These are phyloP conservation scores for Chaetomiaceae sp. DNA, from an alignment of 2,329 filamentous ascomycete genomes.

Conservation along the genomic window DNA sequence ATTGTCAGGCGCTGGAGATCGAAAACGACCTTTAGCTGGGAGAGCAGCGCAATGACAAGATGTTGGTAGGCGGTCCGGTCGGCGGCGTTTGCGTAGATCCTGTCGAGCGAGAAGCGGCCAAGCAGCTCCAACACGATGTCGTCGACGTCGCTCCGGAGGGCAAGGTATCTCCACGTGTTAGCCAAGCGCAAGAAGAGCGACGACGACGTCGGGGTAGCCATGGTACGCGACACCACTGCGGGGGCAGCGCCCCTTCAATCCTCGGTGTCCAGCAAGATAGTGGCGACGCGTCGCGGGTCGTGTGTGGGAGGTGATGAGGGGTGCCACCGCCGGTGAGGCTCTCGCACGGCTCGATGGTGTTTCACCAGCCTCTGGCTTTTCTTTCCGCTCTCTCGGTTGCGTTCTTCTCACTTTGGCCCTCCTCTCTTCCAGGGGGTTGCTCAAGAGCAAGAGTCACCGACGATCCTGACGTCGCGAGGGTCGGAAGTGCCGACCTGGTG, in stretches of 20 bases:
- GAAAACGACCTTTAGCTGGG: constrained; percentile 37
- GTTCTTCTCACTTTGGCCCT: not conserved
- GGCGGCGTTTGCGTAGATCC: constrained; percentile 34
- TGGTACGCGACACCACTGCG: constrained; percentile 9
- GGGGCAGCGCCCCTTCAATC: not conserved
- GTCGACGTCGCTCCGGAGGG: constrained; percentile 38
- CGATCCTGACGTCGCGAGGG: no score
- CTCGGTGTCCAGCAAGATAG: not conserved
- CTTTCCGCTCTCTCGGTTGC: no score
- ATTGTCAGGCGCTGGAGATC: constrained; percentile 37
- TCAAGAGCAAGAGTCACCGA: no score
- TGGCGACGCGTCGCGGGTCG: constrained; percentile 1
- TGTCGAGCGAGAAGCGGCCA: constrained; percentile 39
- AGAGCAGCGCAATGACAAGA: constrained; percentile 33
- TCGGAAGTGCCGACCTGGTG: not conserved
- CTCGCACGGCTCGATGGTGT: not conserved
- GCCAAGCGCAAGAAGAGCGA: constrained; percentile 34
- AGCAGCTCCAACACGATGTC: constrained; percentile 39
- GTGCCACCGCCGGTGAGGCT: not conserved
- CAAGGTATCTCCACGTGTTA: constrained; percentile 34
- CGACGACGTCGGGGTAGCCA: constrained; percentile 31
- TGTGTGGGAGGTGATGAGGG: constrained; percentile 5
- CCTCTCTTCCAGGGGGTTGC: no score
- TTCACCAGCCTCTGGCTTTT: not conserved
- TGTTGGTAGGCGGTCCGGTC: constrained; percentile 33